These are phyloP conservation scores for Sugiyamaella chiloensis DNA, from an alignment of 805 yeast species.

Conservation along the genomic window DNA sequence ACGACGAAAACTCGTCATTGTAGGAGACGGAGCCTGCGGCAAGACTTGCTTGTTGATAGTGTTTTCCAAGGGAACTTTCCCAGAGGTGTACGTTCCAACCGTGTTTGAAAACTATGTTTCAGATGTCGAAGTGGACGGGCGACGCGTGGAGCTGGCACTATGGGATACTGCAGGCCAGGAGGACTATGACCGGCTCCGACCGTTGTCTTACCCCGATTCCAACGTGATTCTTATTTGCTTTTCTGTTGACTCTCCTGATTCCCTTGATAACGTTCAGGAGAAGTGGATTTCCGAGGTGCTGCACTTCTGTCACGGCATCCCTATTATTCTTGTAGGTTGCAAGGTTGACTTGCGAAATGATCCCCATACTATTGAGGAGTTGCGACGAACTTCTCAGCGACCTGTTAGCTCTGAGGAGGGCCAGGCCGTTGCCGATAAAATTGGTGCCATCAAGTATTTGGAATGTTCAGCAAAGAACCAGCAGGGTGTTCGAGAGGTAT, in stretches of 20 bases:
- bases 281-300: conserved; percentile 93
- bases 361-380: conserved; percentile 67
- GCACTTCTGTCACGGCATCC: conserved; percentile 92
- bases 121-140: conserved; percentile 46
- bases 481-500: conserved; percentile 89
- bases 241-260: conserved; percentile 78
- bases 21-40: conserved; percentile 92
- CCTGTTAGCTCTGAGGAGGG: conserved; percentile 85
- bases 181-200: conserved; percentile 76
- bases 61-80: conserved; percentile 68
- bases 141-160: conserved; percentile 62
- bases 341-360: conserved; percentile 86
- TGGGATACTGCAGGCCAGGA: conserved; percentile 95
- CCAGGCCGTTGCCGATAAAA: conserved; percentile 80
- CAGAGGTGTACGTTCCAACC: conserved; percentile 73
- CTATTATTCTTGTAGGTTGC: conserved; percentile 89
- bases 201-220: conserved; percentile 75
- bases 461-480: conserved; percentile 93
- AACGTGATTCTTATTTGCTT: conserved; percentile 75
- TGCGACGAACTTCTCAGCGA: conserved; percentile 69
- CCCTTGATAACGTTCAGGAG: conserved; percentile 89
- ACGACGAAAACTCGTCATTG: conserved; percentile 62
- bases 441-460: conserved; percentile 80
- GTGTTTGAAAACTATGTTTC: conserved; percentile 77
- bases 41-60: conserved; percentile 70